Percentiles rank a stretch among this genome's conserved stretches.
These are phyloP conservation scores for Aspergillus neoniger DNA, from an alignment of 2,329 filamentous ascomycete species.

Conservation along the genomic window DNA sequence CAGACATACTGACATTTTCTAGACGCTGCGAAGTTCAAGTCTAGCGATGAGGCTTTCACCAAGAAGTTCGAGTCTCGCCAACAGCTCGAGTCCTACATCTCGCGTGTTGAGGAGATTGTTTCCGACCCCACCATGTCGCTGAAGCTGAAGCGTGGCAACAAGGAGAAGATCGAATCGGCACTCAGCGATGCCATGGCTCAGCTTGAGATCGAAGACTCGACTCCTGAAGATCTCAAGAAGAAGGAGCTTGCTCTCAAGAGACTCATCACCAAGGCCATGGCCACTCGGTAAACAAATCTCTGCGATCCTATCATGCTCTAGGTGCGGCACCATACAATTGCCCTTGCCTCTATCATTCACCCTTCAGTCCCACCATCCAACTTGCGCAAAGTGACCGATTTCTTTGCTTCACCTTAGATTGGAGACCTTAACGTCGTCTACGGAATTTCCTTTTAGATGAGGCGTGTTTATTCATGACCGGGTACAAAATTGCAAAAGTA, in stretches of 20 bases:
- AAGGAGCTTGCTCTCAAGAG: conserved; percentile 98
- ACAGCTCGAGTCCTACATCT: conserved; percentile 98
- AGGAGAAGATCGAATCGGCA: conserved; percentile 98
- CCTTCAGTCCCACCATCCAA: neutral
- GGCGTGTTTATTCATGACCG: conserved; percentile 20
- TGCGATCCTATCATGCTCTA: neutral
- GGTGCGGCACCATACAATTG: neutral
- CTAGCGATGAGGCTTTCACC: conserved; percentile 95
- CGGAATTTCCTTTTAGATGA: conserved; percentile 14
- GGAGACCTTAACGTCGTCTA: conserved; percentile 5
- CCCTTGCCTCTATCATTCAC: conserved; percentile 12
- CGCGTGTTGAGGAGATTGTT: conserved; percentile 97
- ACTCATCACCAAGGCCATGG: conserved; percentile 97
- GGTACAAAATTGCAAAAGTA: conserved; percentile 29
- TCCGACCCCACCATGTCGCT: conserved; percentile 93
- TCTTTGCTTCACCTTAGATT: conserved; percentile 9
- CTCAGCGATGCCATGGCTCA: conserved; percentile 97
- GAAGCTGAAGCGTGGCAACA: conserved; percentile 98
- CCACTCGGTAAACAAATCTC: conserved; percentile 70
- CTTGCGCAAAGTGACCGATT: conserved; percentile 13
- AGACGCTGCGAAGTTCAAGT: conserved; percentile 99
- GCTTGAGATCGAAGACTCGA: conserved; percentile 91
- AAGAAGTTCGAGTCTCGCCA: conserved; percentile 99
- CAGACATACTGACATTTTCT: conserved; percentile 10
- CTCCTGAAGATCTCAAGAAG: conserved; percentile 97